These are phyloP conservation scores for Candida silvatica DNA, from an alignment of 805 yeast species.

Conservation along the genomic window DNA sequence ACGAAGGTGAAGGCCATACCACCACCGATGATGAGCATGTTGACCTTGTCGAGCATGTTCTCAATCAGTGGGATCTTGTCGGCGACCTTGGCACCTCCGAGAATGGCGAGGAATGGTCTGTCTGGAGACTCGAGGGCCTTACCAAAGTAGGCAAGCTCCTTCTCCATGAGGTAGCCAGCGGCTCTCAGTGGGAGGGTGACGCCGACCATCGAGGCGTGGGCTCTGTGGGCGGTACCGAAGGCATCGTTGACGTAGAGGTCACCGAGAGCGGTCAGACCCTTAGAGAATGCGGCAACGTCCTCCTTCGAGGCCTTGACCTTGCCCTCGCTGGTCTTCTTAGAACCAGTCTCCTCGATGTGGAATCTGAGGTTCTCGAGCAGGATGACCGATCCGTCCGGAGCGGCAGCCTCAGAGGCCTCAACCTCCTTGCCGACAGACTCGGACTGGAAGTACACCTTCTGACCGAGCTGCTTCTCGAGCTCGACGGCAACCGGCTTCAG, in stretches of 20 bases:
- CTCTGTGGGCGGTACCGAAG: conserved; percentile 99
- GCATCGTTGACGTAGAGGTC: conserved; percentile 98
- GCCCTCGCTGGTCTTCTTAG: conserved; percentile 76
- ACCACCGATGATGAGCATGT: conserved; percentile 93
- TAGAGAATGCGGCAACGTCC: conserved; percentile 81
- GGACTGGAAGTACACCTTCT: conserved; percentile 69
- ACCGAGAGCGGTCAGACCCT: conserved; percentile 82
- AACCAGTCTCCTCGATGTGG: conserved; percentile 98
- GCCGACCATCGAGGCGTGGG: conserved; percentile 99
- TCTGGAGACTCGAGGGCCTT: conserved; percentile 97
- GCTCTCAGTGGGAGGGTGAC: conserved; percentile 93
- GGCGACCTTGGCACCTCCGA: conserved; percentile 99
- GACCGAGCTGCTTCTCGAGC: conserved; percentile 66
- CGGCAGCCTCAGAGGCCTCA: conserved; percentile 66
- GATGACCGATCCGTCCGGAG: conserved; percentile 74
- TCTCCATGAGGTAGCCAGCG: conserved; percentile 96
- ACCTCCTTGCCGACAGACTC: conserved; percentile 94
- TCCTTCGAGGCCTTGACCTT: conserved; percentile 89
- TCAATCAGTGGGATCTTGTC: conserved; percentile 98
- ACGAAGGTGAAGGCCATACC: conserved; percentile 99
- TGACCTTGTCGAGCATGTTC: conserved; percentile 93
- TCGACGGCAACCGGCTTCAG: conserved; percentile 90
- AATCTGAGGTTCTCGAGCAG: conserved; percentile 94
- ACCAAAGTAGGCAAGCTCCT: conserved; percentile 95
- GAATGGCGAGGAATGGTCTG: conserved; percentile 97